Percentiles rank a stretch among this genome's conserved stretches.
Conservation (phyloP, 2,329 filamentous ascomycete genomes). For the Cercospora sp. region DNA sequence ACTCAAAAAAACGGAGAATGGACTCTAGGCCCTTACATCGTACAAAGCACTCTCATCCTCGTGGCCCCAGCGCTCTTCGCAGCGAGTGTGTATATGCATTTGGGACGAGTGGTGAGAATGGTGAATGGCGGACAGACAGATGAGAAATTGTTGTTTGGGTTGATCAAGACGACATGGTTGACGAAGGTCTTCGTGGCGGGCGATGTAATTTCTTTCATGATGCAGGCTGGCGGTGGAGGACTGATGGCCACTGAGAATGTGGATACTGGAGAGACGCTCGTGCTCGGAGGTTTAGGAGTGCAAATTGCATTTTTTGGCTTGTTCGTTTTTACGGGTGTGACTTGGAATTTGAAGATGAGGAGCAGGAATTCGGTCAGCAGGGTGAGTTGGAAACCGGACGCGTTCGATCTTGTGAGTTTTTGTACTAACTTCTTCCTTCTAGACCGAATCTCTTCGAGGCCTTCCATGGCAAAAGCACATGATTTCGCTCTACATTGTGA, state of each 20-base stretch:
- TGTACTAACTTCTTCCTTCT: not conserved
- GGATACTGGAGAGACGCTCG: conserved; percentile 47
- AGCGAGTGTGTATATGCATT: conserved; percentile 53
- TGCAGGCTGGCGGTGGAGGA: conserved; percentile 39
- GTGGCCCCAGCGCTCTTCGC: conserved; percentile 54
- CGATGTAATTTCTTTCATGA: conserved; percentile 51
- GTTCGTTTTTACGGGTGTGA: conserved; percentile 44
- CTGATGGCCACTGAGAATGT: conserved; percentile 18
- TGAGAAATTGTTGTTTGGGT: conserved; percentile 36
- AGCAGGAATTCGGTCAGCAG: conserved; percentile 18
- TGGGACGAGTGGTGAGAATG: conserved; percentile 49
- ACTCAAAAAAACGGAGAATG: conserved; percentile 43
- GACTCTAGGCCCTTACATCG: conserved; percentile 46
- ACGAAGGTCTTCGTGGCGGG: conserved; percentile 53
- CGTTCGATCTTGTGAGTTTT: not conserved
- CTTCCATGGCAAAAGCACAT: conserved; percentile 44
- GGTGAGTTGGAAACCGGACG: not conserved
- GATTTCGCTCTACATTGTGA: conserved; percentile 47
- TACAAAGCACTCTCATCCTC: conserved; percentile 50
- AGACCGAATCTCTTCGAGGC: not conserved
- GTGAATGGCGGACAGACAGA: conserved; percentile 36
- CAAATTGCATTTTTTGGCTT: conserved; percentile 55
- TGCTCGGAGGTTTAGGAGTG: conserved; percentile 52
- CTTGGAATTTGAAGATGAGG: conserved; percentile 37
- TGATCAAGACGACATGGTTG: conserved; percentile 48